These are phyloP conservation scores for Tricholoma furcatifolium DNA, from an alignment of 768 basidiomycete genomes.

Conservation along the genomic window DNA sequence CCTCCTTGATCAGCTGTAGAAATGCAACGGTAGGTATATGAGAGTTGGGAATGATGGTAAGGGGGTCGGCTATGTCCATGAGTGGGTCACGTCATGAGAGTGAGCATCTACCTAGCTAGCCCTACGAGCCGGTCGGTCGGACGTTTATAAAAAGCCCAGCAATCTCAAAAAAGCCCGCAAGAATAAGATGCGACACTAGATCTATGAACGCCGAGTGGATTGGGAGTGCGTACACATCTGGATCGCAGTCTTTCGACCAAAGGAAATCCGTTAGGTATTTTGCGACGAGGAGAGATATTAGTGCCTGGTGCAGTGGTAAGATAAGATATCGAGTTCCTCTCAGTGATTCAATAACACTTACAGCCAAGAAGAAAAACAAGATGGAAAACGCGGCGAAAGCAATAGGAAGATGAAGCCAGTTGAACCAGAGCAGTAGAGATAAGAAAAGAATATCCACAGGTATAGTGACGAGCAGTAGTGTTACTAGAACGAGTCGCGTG, in stretches of 20 bases:
- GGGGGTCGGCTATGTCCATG: too few species aligned
- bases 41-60: too few species aligned
- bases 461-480: slow-evolving; percentile 73
- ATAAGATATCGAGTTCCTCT: background rate
- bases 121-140: background rate
- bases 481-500: slow-evolving; percentile 56
- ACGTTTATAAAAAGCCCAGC: slow-evolving; percentile 39
- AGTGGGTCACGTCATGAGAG: background rate
- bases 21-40: too few species aligned
- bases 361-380: slow-evolving; percentile 73
- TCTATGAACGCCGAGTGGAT: slow-evolving; percentile 90
- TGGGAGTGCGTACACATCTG: slow-evolving; percentile 92
- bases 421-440: slow-evolving; percentile 55
- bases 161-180: slow-evolving; percentile 74
- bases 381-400: slow-evolving; percentile 69
- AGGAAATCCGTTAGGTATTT: slow-evolving; percentile 68
- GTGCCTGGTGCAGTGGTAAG: slow-evolving; percentile 46
- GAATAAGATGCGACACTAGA: slow-evolving; percentile 75
- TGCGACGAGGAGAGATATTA: slow-evolving; percentile 67
- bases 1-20: background rate
- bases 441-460: slow-evolving; percentile 82
- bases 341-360: slow-evolving; percentile 37
- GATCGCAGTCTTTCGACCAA: slow-evolving; percentile 78
- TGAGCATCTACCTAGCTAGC: background rate
- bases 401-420: slow-evolving; percentile 76